Evolutionary conservation across 2,329 filamentous ascomycete genomes (phyloP), one percentile per base, ranked within the genome.

Genomic region (Pezicula carpinea): DNA sequence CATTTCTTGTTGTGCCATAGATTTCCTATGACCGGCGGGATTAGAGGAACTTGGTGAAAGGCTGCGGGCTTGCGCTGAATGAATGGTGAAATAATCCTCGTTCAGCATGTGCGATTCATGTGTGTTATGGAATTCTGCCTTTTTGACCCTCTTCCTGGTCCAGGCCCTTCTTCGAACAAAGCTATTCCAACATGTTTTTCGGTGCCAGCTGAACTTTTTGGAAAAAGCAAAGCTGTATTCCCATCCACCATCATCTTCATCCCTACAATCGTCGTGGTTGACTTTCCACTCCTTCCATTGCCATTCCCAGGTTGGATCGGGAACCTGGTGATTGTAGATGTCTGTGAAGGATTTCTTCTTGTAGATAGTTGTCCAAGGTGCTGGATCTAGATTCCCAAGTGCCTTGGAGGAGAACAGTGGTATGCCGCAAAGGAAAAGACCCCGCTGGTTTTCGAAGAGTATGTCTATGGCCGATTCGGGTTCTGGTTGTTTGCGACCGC

Each of bases 281-380:
- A 85, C 60, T 22, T 70, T 73, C 82, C 82, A 85, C 43, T 81
- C 79, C 2, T 79, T 73, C 80, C 80, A 85, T 2, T 70, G 82
- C 93, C 93, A 99, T 63, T 89, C 83, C 93, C 93, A 99, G 52
- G 85, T 89, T 5, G 93, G 93, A 63, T 99, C 93, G 0, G 93
- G 93, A 1, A 96, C 81, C 65, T 96, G 91, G 0, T 92, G 90
- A 50, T 89, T 96, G 50, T 84, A 80, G 52, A 92, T 95, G 62
- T 76, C 69, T 8, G 80, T 84, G 10, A 79, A 77, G 43, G 79
- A 83, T 10, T 78, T 66, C 51, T 79, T 79, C 56, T 82, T 74
- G 19, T 71, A 77, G 17, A 69, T 69, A 56, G 90, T 96, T 42
- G 91, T 89, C 93, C 93, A 99, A 1, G 90, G 75, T 6, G 86